Evolutionary conservation across 1,284 basidiomycete species (phyloP).

Genomic region (Ganoderma meredithae): DNA sequence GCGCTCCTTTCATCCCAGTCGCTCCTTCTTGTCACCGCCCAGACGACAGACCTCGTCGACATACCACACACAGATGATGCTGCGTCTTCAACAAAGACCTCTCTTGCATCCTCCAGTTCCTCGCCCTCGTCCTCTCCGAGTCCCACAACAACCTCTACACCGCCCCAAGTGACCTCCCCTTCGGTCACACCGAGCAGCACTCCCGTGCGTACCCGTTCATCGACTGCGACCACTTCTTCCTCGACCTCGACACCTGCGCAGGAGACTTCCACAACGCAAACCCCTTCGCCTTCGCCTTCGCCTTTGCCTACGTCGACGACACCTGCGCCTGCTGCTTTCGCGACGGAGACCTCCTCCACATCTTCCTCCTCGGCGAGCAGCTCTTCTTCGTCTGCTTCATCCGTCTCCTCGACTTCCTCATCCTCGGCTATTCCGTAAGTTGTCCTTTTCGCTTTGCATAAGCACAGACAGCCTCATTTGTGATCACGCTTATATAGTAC

Average conservation of each 20-base stretch:
- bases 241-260: conserved; percentile 5
- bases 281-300: conserved; percentile 8
- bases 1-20: conserved; percentile 44
- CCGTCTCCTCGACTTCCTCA: conserved; percentile 22
- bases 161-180: conserved; percentile 3
- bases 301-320: conserved; percentile 1
- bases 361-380: conserved; percentile 10
- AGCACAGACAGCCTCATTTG: conserved; percentile 1
- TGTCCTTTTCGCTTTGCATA: conserved; percentile 1
- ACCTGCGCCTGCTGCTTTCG: conserved; percentile 10
- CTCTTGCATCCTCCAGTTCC: conserved; percentile 16
- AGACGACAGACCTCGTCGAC: conserved; percentile 12
- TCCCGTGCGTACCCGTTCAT: conserved; percentile 5
- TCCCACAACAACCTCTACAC: conserved; percentile 6
- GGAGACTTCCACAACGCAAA: background rate
- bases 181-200: conserved; percentile 10
- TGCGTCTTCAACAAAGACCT: background rate
- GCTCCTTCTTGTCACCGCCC: conserved; percentile 39
- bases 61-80: background rate
- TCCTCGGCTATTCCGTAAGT: conserved; percentile 21
- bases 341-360: conserved; percentile 11
- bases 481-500: conserved; percentile 6
- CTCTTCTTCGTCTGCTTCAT: conserved; percentile 14
- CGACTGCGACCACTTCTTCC: conserved; percentile 2
- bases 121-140: conserved; percentile 9